These are phyloP conservation scores for Colletotrichum gigasporum DNA, from an alignment of 2,329 filamentous ascomycete genomes.

Conservation along the genomic window DNA sequence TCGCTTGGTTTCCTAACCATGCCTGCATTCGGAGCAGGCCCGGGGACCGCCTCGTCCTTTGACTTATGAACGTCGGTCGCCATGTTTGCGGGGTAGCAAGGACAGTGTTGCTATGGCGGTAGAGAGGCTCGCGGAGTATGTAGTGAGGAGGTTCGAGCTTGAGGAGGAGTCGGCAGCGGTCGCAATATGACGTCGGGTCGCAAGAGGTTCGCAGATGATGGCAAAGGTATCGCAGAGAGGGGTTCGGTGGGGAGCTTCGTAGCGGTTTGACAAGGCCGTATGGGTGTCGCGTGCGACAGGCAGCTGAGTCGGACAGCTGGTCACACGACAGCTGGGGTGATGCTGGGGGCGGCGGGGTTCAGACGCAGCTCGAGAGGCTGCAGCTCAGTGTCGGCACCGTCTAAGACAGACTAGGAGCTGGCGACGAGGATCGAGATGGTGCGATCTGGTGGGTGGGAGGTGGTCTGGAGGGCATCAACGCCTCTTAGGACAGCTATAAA, in stretches of 20 bases:
- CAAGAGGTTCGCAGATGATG: background rate
- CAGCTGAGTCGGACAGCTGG: slow-evolving; percentile 28
- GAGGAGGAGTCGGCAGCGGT: no score
- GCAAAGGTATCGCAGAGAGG: background rate
- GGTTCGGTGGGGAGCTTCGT: background rate
- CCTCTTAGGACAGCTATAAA: slow-evolving; percentile 2
- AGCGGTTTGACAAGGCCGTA: background rate
- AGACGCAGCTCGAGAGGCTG: background rate
- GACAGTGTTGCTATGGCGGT: background rate
- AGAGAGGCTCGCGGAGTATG: background rate
- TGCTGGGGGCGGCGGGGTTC: slow-evolving; percentile 24
- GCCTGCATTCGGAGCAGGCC: slow-evolving; percentile 26
- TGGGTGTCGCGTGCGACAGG: slow-evolving; percentile 26
- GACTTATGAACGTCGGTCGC: slow-evolving; percentile 47
- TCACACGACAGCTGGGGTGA: slow-evolving; percentile 10
- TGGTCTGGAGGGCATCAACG: background rate
- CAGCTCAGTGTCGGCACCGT: background rate
- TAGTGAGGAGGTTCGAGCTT: background rate
- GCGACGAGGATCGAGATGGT: background rate
- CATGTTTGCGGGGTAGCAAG: slow-evolving; percentile 38
- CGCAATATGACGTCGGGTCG: background rate
- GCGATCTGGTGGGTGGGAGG: background rate
- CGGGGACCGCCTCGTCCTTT: slow-evolving; percentile 33
- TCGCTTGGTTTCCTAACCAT: slow-evolving; percentile 29
- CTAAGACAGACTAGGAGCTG: background rate